Percentiles rank a stretch among this genome's conserved stretches.
Conservation (phyloP, 106 monocot species). For the Platanthera guangdongensis region DNA sequence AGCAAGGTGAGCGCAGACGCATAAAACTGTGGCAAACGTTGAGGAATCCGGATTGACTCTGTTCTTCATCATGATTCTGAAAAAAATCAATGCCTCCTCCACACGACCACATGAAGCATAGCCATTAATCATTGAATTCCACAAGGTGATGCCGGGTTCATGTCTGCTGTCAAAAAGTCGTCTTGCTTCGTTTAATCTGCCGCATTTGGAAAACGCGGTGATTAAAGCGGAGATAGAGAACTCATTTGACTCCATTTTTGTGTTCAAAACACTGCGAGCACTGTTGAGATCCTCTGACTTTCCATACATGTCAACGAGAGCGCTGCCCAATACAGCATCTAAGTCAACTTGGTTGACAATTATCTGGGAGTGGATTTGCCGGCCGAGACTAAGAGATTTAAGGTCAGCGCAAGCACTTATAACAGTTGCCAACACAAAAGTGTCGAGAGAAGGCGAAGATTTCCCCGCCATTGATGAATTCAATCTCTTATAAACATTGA, state of each 20-base stretch:
- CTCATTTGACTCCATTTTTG: constrained; percentile 36
- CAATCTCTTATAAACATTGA: constrained; percentile 26
- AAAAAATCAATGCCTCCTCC: constrained; percentile 33
- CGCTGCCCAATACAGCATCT: constrained; percentile 46
- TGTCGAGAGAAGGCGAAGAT: constrained; percentile 15
- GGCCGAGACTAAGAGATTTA: constrained; percentile 21
- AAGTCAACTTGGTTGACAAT: constrained; percentile 22
- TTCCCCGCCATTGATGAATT: not conserved
- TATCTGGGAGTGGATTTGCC: constrained; percentile 45
- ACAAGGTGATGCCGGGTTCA: constrained; percentile 30
- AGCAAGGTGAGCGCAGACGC: constrained; percentile 19
- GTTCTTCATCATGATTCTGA: constrained; percentile 24
- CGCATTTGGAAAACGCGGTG: constrained; percentile 29
- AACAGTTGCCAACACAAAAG: constrained; percentile 53
- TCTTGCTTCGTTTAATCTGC: constrained; percentile 38
- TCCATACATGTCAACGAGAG: constrained; percentile 70
- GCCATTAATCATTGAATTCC: constrained; percentile 62
- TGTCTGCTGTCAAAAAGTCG: constrained; percentile 29
- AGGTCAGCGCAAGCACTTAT: constrained; percentile 48
- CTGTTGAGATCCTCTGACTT: constrained; percentile 58
- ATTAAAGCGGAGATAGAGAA: constrained; percentile 59
- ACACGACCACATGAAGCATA: constrained; percentile 20
- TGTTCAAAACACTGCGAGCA: constrained; percentile 21
- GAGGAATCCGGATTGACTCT: constrained; percentile 32
- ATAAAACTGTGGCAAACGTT: constrained; percentile 40